Evolutionary conservation across 108 stramenopile genomes (phyloP).

Genomic region (Skeletonema grethae): DNA sequence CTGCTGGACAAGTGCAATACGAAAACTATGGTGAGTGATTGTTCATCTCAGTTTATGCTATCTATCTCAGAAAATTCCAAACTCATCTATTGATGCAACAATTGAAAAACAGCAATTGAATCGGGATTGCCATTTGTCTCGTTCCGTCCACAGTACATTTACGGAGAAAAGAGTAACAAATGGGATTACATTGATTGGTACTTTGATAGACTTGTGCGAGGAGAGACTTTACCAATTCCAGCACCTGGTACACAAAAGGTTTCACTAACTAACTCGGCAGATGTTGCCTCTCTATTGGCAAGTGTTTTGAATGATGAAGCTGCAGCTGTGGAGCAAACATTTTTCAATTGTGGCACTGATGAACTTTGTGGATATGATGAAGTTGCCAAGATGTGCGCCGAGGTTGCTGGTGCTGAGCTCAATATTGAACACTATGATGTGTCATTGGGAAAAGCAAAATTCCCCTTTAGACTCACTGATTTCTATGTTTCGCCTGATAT

Average conservation of each 20-base stretch:
- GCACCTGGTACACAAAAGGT: slow-evolving; percentile 81
- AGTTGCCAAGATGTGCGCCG: slow-evolving; percentile 77
- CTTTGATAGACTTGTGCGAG: slow-evolving; percentile 72
- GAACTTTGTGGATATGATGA: slow-evolving; percentile 74
- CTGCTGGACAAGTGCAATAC: slow-evolving; percentile 68
- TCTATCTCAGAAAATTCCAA: background rate
- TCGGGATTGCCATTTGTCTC: slow-evolving; percentile 72
- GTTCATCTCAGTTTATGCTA: background rate
- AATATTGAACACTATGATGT: slow-evolving; percentile 72
- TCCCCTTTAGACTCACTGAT: slow-evolving; percentile 78
- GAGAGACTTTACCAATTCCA: slow-evolving; percentile 72
- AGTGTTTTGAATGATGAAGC: slow-evolving; percentile 73
- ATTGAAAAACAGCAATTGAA: slow-evolving; percentile 43
- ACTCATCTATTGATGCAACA: background rate
- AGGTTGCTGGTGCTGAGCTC: slow-evolving; percentile 71
- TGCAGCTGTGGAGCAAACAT: slow-evolving; percentile 73
- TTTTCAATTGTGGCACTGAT: slow-evolving; percentile 87
- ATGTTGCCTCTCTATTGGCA: slow-evolving; percentile 78
- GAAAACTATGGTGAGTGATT: slow-evolving; percentile 56
- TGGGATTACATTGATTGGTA: slow-evolving; percentile 88
- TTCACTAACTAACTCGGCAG: slow-evolving; percentile 77
- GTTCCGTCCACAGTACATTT: slow-evolving; percentile 86
- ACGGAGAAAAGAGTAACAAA: slow-evolving; percentile 83
- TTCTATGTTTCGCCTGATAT: slow-evolving; percentile 81
- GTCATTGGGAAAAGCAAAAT: slow-evolving; percentile 69